Evolutionary conservation across 768 basidiomycete genomes (phyloP).

Genomic region (Pisolithus microcarpus): DNA sequence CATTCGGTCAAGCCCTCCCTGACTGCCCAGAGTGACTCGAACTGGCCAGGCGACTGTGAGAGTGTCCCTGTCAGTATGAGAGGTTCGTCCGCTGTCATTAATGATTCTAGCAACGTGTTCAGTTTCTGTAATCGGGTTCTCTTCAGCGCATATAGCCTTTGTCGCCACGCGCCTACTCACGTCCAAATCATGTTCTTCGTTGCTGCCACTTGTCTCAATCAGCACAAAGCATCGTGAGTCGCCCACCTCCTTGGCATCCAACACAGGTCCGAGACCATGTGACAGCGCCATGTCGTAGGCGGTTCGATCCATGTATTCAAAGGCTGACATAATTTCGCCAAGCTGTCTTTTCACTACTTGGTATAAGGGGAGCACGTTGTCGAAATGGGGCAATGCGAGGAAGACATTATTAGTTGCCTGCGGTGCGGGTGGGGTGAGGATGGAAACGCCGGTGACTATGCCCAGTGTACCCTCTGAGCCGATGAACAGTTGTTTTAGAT

Average conservation of each 20-base stretch:
- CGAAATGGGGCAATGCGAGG: slow-evolving; percentile 80
- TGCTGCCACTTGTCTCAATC: slow-evolving; percentile 90
- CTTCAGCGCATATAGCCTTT: slow-evolving; percentile 7
- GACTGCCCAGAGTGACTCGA: slow-evolving; percentile 82
- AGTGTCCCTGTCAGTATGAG: slow-evolving; percentile 87
- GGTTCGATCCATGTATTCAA: slow-evolving; percentile 90
- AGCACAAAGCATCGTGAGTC: slow-evolving; percentile 86
- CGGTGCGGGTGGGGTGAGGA: slow-evolving; percentile 79
- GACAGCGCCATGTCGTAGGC: slow-evolving; percentile 79
- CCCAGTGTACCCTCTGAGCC: slow-evolving; percentile 97
- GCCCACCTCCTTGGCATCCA: slow-evolving; percentile 65
- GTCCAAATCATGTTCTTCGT: slow-evolving; percentile 89
- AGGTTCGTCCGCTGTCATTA: slow-evolving; percentile 65
- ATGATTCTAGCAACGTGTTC: slow-evolving; percentile 62
- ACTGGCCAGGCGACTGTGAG: slow-evolving; percentile 86
- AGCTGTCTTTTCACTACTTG: slow-evolving; percentile 72
- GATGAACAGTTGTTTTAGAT: slow-evolving; percentile 97
- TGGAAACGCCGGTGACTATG: slow-evolving; percentile 90
- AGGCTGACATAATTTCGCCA: slow-evolving; percentile 94
- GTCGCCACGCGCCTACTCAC: slow-evolving; percentile 33
- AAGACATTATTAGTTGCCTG: slow-evolving; percentile 88
- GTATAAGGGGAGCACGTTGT: slow-evolving; percentile 81
- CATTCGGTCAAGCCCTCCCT: slow-evolving; percentile 92
- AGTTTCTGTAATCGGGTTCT: slow-evolving; percentile 65
- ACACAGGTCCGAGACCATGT: slow-evolving; percentile 72